Evolutionary conservation across 2,329 filamentous ascomycete species (phyloP).

Genomic region (Graphilbum fragrans): DNA sequence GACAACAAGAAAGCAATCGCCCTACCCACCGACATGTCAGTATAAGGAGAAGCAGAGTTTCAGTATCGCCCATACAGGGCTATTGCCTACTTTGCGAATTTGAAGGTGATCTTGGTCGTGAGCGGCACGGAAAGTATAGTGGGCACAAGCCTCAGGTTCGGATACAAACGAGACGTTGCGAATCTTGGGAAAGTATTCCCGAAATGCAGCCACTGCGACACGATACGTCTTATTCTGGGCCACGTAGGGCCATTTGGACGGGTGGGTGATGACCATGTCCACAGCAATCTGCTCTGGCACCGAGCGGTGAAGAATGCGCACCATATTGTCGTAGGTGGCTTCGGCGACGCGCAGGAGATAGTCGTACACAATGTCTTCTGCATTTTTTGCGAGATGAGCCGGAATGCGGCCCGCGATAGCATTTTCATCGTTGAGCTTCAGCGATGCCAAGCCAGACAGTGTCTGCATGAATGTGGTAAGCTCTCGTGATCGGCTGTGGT

Average conservation of each 20-base stretch:
- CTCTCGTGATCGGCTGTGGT: conserved; percentile 1
- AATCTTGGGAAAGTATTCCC: conserved; percentile 5
- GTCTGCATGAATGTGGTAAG: conserved; percentile 6
- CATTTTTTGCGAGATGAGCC: conserved; percentile 6
- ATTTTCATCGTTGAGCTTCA: conserved; percentile 3
- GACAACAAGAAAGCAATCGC: conserved; percentile 15
- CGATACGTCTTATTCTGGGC: conserved; percentile 10
- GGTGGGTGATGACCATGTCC: conserved; percentile 12
- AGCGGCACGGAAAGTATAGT: conserved; percentile 12
- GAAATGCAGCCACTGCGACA: conserved; percentile 8
- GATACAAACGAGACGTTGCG: conserved; percentile 8
- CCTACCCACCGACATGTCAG: neutral
- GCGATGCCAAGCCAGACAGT: conserved; percentile 3
- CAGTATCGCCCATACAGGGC: too few species aligned
- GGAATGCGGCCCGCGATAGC: conserved; percentile 4
- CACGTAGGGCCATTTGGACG: conserved; percentile 8
- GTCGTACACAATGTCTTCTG: conserved; percentile 10
- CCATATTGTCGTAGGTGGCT: conserved; percentile 6
- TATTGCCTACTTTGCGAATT: conserved; percentile 9
- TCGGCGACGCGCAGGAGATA: conserved; percentile 8
- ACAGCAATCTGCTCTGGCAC: conserved; percentile 6
- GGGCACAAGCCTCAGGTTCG: conserved; percentile 11
- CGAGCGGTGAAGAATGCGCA: neutral
- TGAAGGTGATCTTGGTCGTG: conserved; percentile 10
- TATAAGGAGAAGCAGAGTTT: neutral